Conservation (phyloP, 768 basidiomycete genomes). For the Rhodotorula toruloides region DNA sequence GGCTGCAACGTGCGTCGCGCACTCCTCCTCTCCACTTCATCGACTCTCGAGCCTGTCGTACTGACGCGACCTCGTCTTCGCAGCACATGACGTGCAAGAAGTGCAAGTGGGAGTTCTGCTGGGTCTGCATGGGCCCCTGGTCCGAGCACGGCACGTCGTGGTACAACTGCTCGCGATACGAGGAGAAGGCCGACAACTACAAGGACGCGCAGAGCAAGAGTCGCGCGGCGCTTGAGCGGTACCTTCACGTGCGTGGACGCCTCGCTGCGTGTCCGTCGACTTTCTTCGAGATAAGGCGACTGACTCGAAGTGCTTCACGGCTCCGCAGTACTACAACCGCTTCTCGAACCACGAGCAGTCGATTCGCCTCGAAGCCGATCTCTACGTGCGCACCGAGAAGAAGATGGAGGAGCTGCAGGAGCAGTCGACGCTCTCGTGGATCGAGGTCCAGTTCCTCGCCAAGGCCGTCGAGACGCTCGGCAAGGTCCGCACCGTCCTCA, state of each 20-base stretch:
- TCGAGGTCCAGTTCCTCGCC: constrained; percentile 98
- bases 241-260: constrained; percentile 71
- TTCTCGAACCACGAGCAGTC: constrained; percentile 99
- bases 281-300: too few species aligned
- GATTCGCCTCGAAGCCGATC: constrained; percentile 86
- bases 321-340: constrained; percentile 88
- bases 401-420: constrained; percentile 99
- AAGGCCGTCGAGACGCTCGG: constrained; percentile 79
- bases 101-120: constrained; percentile 92
- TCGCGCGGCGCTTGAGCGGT: constrained; percentile 85
- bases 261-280: too few species aligned
- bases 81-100: constrained; percentile 99
- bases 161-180: constrained; percentile 97
- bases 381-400: constrained; percentile 94
- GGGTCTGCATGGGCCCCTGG: constrained; percentile 99
- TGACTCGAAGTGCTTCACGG: too few species aligned
- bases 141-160: constrained; percentile 92
- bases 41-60: background rate
- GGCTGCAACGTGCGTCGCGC: constrained; percentile 81
- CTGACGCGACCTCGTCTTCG: constrained; percentile 26
- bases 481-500: constrained; percentile 80
- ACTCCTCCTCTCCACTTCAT: constrained; percentile 2
- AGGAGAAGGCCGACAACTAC: constrained; percentile 85
- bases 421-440: constrained; percentile 87
- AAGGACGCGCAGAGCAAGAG: constrained; percentile 86